These are phyloP conservation scores for Penicillium cosmopolitanum DNA, from an alignment of 495 filamentous ascomycete genomes.

Conservation along the genomic window DNA sequence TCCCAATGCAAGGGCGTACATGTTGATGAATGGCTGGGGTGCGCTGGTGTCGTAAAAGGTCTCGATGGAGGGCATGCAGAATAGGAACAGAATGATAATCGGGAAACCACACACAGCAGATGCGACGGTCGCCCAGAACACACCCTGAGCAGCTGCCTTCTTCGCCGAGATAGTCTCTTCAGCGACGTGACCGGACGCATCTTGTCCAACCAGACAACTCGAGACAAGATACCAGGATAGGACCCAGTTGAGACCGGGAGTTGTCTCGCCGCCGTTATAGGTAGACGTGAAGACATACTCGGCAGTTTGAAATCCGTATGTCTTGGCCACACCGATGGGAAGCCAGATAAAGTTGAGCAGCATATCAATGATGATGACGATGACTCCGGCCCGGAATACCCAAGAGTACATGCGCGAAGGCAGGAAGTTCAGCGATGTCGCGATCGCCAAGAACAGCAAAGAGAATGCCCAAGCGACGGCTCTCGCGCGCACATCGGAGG, in stretches of 20 bases:
- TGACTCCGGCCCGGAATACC: slow-evolving; percentile 41
- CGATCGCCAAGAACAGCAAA: slow-evolving; percentile 34
- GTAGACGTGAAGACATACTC: slow-evolving; percentile 39
- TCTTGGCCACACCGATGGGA: slow-evolving; percentile 36
- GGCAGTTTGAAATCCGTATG: slow-evolving; percentile 40
- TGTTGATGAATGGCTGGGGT: slow-evolving; percentile 44
- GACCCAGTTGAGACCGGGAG: slow-evolving; percentile 39
- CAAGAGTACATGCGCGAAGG: slow-evolving; percentile 38
- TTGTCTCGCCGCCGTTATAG: slow-evolving; percentile 37
- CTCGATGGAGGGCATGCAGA: slow-evolving; percentile 41
- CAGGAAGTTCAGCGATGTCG: slow-evolving; percentile 38
- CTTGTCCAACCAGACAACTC: slow-evolving; percentile 39
- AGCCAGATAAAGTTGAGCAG: slow-evolving; percentile 44
- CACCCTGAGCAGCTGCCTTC: slow-evolving; percentile 41
- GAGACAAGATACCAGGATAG: slow-evolving; percentile 38
- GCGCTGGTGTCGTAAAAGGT: slow-evolving; percentile 33
- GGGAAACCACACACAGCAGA: slow-evolving; percentile 40
- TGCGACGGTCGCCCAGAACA: slow-evolving; percentile 42
- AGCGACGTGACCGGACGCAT: slow-evolving; percentile 42
- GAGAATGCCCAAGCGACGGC: slow-evolving; percentile 40
- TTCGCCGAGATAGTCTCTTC: slow-evolving; percentile 42
- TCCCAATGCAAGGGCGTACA: slow-evolving; percentile 41
- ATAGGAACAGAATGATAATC: slow-evolving; percentile 41
- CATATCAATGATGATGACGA: slow-evolving; percentile 38
- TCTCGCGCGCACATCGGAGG: slow-evolving; percentile 34